These are phyloP conservation scores for Mycena venus DNA, from an alignment of 768 basidiomycete genomes.

Conservation along the genomic window DNA sequence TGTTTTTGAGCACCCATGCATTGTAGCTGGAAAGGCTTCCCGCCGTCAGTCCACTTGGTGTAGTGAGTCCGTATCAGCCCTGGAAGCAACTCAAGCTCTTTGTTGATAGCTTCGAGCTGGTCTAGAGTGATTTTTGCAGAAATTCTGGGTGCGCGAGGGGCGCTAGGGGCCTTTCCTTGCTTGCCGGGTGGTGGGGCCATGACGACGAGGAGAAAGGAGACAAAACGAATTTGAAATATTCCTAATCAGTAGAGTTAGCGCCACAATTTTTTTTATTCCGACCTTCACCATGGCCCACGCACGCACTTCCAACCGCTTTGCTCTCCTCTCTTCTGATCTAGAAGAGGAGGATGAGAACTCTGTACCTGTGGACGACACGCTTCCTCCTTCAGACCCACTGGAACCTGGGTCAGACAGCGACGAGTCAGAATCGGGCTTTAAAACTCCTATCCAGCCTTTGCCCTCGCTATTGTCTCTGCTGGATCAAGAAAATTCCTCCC, in stretches of 20 bases:
- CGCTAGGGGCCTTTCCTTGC: background rate
- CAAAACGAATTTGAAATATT: no score
- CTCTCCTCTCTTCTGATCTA: no score
- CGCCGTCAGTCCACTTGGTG: background rate
- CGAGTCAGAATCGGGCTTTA: background rate
- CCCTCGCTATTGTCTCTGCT: background rate
- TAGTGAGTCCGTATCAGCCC: background rate
- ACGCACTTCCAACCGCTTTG: no score
- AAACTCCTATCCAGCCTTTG: background rate
- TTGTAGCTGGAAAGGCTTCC: background rate
- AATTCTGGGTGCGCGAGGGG: background rate
- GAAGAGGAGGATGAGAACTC: no score
- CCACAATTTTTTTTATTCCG: no score
- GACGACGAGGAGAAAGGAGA: no score
- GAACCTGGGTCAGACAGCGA: background rate
- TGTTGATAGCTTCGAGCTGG: background rate
- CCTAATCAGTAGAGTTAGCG: no score
- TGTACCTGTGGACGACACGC: background rate
- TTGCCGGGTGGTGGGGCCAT: background rate
- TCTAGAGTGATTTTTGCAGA: background rate
- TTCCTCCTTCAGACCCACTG: background rate
- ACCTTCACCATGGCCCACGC: no score
- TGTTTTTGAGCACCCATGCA: conserved; percentile 7
- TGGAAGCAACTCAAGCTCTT: conserved; percentile 18
- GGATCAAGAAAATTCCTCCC: no score